These are phyloP conservation scores for Jimgerdemannia flammicorona DNA, from an alignment of 192 early-diverging fungal species.

Conservation along the genomic window DNA sequence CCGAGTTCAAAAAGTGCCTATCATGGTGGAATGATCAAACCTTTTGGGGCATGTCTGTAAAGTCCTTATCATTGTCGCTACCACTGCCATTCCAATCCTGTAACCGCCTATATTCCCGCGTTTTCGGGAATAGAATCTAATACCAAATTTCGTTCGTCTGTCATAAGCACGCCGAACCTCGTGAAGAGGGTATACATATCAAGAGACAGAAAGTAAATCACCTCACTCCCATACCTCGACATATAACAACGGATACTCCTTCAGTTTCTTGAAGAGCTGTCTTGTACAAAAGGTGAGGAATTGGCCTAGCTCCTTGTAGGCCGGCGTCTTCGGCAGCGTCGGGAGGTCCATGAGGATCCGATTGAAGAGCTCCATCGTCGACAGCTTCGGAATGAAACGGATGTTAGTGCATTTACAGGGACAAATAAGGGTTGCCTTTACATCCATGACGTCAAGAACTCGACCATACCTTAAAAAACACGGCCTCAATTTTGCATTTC, in stretches of 20 bases:
- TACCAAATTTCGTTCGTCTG: constrained; percentile 5
- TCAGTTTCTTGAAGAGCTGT: constrained; percentile 51
- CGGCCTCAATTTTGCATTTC: constrained; percentile 41
- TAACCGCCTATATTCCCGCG: not conserved
- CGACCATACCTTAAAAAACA: constrained; percentile 52
- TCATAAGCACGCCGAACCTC: too few relatives aligned
- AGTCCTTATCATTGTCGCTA: constrained; percentile 25
- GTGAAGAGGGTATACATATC: too few relatives aligned
- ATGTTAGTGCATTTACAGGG: not conserved
- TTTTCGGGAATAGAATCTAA: constrained; percentile 14
- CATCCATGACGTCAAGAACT: not conserved
- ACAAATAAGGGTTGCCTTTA: too few relatives aligned
- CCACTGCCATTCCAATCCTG: constrained; percentile 7
- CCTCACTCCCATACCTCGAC: constrained; percentile 45
- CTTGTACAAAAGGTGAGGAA: constrained; percentile 49
- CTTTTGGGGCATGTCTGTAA: constrained; percentile 10
- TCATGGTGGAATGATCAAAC: not conserved
- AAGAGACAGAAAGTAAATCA: too few relatives aligned
- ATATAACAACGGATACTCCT: constrained; percentile 52
- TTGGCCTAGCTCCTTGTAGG: constrained; percentile 43
- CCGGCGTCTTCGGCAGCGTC: constrained; percentile 17
- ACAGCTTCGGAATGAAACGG: constrained; percentile 30
- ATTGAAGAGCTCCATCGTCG: constrained; percentile 61
- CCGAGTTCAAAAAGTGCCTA: too few relatives aligned
- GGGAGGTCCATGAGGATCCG: constrained; percentile 39